A percentile compares a stretch with the other conserved stretches of the same genome.
phyloP scores from a whole-genome alignment of 768 basidiomycete species.

The Clathrus columnatus region DNA sequence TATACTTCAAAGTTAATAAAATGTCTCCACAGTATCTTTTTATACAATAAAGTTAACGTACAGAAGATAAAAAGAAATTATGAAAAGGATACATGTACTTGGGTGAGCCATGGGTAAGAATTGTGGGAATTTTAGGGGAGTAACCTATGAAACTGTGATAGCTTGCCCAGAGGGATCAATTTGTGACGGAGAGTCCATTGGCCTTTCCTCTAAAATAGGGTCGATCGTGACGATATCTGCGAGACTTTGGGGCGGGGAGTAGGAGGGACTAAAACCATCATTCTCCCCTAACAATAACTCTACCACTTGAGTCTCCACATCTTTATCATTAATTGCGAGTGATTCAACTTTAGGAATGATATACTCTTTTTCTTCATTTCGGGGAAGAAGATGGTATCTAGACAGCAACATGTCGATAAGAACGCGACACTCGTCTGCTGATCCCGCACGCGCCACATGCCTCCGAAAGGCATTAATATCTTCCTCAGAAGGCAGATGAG shows the following conservation, averaged over 20 bases:
- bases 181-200: too few species aligned
- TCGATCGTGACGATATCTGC: too few species aligned
- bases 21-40: neutral
- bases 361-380: constrained; percentile 17
- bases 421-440: constrained; percentile 75
- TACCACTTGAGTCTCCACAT: constrained; percentile 1
- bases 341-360: neutral
- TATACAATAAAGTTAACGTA: neutral
- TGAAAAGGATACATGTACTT: neutral
- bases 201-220: too few species aligned
- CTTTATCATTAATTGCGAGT: neutral
- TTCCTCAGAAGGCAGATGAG: constrained; percentile 27
- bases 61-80: neutral
- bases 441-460: constrained; percentile 58
- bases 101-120: too few species aligned
- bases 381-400: constrained; percentile 39
- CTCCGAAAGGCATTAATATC: constrained; percentile 60
- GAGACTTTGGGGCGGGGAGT: neutral
- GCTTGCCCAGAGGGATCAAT: too few species aligned
- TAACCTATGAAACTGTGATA: too few species aligned
- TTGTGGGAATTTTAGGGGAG: too few species aligned
- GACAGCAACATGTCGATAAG: constrained; percentile 77
- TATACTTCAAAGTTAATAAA: neutral
- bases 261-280: neutral
- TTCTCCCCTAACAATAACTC: constrained; percentile 15